Evolutionary conservation across 1,284 basidiomycete genomes (phyloP).

Genomic region (Phylloboletellus chloephorus): DNA sequence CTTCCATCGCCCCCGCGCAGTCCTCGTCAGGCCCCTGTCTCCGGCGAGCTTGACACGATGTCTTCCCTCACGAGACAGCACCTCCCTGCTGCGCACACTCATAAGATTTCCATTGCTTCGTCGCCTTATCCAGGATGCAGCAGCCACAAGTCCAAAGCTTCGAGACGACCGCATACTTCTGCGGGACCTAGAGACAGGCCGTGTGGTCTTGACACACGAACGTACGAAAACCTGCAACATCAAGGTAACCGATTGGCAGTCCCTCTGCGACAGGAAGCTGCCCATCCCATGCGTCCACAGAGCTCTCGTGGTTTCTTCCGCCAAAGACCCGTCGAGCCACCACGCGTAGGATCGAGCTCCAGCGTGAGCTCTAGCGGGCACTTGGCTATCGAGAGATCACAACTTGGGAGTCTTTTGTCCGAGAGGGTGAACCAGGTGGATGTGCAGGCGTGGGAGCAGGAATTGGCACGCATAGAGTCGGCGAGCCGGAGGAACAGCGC

Average conservation of each 20-base stretch:
- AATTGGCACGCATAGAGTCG: constrained; percentile 64
- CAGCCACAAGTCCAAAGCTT: constrained; percentile 17
- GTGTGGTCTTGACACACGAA: constrained; percentile 30
- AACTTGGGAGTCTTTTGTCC: constrained; percentile 17
- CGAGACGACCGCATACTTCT: constrained; percentile 54
- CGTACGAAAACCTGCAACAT: constrained; percentile 14
- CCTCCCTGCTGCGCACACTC: constrained; percentile 16
- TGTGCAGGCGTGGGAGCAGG: constrained; percentile 70
- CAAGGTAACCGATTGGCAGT: constrained; percentile 17
- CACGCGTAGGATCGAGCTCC: constrained; percentile 27
- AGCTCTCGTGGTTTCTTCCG: constrained; percentile 18
- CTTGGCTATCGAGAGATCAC: constrained; percentile 24
- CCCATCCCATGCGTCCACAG: constrained; percentile 14
- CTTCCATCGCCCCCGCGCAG: constrained; percentile 33
- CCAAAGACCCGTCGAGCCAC: constrained; percentile 22
- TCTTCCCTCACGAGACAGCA: constrained; percentile 6
- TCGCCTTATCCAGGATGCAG: constrained; percentile 26
- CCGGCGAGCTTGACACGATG: constrained; percentile 11
- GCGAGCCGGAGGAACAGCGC: constrained; percentile 54
- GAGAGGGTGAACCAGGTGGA: constrained; percentile 33
- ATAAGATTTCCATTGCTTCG: constrained; percentile 32
- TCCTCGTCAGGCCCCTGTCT: constrained; percentile 13
- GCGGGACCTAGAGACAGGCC: constrained; percentile 57
- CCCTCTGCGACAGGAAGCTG: constrained; percentile 29
- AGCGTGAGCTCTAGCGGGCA: constrained; percentile 32